These are phyloP conservation scores for Phytophthora idaei DNA, from an alignment of 352 stramenopile genomes.

Conservation along the genomic window DNA sequence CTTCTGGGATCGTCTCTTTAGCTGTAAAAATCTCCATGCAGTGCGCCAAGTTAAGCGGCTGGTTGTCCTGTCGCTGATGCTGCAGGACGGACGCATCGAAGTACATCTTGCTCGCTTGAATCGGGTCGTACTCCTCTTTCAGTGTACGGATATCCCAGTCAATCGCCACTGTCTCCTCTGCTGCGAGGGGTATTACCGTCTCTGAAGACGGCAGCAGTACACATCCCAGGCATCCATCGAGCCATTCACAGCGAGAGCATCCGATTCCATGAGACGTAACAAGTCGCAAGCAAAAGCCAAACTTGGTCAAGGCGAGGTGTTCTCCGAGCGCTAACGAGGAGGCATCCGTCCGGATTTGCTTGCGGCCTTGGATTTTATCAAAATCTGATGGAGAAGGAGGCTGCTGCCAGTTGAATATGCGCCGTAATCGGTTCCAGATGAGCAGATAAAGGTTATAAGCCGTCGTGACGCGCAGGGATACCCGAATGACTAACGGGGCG, in stretches of 20 bases:
- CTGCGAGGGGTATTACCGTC: conserved; percentile 51
- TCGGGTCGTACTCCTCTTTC: conserved; percentile 87
- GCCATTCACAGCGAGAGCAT: conserved; percentile 89
- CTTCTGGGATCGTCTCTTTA: conserved; percentile 80
- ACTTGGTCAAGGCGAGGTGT: conserved; percentile 68
- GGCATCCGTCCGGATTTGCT: conserved; percentile 44
- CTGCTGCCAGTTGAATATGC: conserved; percentile 86
- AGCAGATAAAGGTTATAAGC: conserved; percentile 80
- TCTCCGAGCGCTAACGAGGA: conserved; percentile 68
- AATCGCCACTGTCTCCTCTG: conserved; percentile 86
- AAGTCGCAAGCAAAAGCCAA: conserved; percentile 86
- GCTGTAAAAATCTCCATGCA: conserved; percentile 90
- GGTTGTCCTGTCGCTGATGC: conserved; percentile 76
- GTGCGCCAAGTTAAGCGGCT: conserved; percentile 78
- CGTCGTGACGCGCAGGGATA: conserved; percentile 70
- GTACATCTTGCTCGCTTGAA: conserved; percentile 84
- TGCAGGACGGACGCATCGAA: conserved; percentile 65
- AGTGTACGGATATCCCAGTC: conserved; percentile 91
- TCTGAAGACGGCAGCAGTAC: conserved; percentile 66
- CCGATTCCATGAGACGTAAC: conserved; percentile 83
- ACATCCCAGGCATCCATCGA: conserved; percentile 87
- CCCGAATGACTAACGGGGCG: conserved; percentile 67
- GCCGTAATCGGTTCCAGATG: conserved; percentile 76
- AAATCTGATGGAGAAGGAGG: conserved; percentile 46
- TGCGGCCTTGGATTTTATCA: conserved; percentile 18